phyloP scores from a whole-genome alignment of 495 filamentous ascomycete genomes.

The Penicillium cinerascens region DNA sequence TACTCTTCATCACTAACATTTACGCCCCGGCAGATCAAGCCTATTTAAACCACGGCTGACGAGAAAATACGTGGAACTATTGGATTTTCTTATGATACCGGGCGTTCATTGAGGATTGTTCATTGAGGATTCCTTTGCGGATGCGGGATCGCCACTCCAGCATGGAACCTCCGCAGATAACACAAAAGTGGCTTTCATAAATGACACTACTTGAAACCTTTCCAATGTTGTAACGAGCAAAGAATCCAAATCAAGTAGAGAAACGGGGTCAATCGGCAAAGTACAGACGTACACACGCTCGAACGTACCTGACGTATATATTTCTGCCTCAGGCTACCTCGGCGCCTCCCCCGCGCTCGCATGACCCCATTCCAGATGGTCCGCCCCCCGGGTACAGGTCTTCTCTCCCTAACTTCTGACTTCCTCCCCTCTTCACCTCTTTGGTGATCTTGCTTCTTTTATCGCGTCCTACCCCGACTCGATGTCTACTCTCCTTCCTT shows the following conservation, averaged over 20 bases:
- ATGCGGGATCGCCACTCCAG: slow-evolving; percentile 3
- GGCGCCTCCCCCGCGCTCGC: slow-evolving; percentile 44
- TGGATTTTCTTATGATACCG: slow-evolving; percentile 22
- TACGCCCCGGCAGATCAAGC: slow-evolving; percentile 59
- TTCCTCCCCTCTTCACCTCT: slow-evolving; percentile 8
- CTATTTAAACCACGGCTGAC: slow-evolving; percentile 52
- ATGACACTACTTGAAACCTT: background rate
- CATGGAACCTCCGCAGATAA: slow-evolving; percentile 7
- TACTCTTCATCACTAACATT: background rate
- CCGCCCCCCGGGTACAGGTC: slow-evolving; percentile 16
- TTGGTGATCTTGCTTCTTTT: slow-evolving; percentile 8
- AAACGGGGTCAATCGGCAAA: background rate
- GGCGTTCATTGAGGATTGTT: slow-evolving; percentile 23
- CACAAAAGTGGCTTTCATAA: background rate
- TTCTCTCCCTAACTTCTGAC: slow-evolving; percentile 3
- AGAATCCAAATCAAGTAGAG: background rate
- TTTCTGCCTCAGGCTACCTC: slow-evolving; percentile 18
- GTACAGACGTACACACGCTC: background rate
- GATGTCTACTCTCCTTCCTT: slow-evolving; percentile 39
- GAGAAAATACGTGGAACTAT: slow-evolving; percentile 2
- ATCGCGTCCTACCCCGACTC: slow-evolving; percentile 23
- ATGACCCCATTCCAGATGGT: slow-evolving; percentile 32
- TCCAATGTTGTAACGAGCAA: background rate
- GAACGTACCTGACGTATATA: slow-evolving; percentile 15
- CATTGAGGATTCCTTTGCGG: slow-evolving; percentile 7